phyloP scores from a whole-genome alignment of 352 stramenopile species.

The Phytophthora vignae region DNA sequence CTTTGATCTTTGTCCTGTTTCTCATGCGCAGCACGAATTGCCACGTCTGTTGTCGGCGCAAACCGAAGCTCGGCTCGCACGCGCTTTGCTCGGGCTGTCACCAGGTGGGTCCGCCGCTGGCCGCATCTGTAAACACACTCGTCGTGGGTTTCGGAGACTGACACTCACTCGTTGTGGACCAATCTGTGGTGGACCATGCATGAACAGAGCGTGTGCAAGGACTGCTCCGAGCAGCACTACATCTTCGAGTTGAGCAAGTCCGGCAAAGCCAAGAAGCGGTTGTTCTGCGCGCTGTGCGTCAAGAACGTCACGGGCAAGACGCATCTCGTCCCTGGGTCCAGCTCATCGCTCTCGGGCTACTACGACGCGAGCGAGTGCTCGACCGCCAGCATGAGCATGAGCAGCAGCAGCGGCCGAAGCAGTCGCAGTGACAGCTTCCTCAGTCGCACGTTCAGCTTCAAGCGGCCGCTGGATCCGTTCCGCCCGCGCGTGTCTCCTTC shows the following conservation, averaged over 20 bases:
- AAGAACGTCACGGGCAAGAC: slow-evolving; percentile 28
- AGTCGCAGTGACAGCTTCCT: slow-evolving; percentile 32
- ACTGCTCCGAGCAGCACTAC: slow-evolving; percentile 39
- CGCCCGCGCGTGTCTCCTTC: slow-evolving; percentile 30
- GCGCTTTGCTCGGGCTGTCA: slow-evolving; percentile 42
- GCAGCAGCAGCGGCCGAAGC: slow-evolving; percentile 27
- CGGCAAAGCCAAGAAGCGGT: slow-evolving; percentile 23
- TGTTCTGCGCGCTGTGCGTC: slow-evolving; percentile 48
- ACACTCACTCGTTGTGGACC: neutral
- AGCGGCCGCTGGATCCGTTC: slow-evolving; percentile 26
- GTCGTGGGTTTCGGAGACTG: neutral
- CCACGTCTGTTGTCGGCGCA: slow-evolving; percentile 40
- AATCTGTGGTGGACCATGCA: slow-evolving; percentile 5
- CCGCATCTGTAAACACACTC: neutral
- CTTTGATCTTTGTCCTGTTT: slow-evolving; percentile 18
- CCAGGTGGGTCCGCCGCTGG: slow-evolving; percentile 30
- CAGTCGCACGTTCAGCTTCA: slow-evolving; percentile 35
- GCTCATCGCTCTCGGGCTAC: neutral
- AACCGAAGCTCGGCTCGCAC: slow-evolving; percentile 35
- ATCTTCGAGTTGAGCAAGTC: slow-evolving; percentile 44
- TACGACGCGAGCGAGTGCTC: slow-evolving; percentile 23
- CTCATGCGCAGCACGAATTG: slow-evolving; percentile 31
- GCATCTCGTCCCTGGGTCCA: slow-evolving; percentile 1
- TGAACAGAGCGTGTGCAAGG: slow-evolving; percentile 49
- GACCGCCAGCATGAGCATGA: slow-evolving; percentile 21